These are phyloP conservation scores for Eucalyptus pauciflora DNA, from an alignment of 345 rosid genomes.

Conservation along the genomic window DNA sequence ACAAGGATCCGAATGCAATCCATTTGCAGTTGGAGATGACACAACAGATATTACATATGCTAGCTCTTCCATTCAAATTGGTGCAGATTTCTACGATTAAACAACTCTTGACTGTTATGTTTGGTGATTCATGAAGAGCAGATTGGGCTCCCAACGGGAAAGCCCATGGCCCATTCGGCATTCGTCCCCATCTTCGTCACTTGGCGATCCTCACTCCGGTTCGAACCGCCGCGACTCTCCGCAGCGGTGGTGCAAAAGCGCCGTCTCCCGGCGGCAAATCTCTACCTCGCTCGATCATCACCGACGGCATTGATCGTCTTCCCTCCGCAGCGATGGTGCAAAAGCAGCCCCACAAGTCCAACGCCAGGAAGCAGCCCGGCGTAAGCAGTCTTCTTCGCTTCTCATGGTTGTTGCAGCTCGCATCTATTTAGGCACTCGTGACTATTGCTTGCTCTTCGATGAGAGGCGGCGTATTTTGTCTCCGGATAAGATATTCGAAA, in stretches of 20 bases:
- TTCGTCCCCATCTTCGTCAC: neutral
- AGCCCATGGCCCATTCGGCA: neutral
- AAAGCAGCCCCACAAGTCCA: conserved; percentile 52
- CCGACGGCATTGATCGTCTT: too few species aligned
- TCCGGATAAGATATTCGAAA: neutral
- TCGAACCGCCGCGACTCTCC: neutral
- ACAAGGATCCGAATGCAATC: neutral
- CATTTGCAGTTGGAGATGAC: neutral
- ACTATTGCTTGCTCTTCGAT: neutral
- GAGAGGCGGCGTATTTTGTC: neutral
- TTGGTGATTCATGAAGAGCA: neutral
- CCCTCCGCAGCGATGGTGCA: conserved; percentile 38
- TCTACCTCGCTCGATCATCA: neutral
- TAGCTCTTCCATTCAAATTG: neutral
- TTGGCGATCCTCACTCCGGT: neutral
- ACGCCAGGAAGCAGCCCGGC: conserved; percentile 40
- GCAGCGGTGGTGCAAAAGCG: neutral
- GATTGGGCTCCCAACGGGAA: neutral
- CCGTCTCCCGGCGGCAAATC: neutral
- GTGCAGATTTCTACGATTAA: too few species aligned
- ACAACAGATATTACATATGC: neutral
- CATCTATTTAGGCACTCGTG: neutral
- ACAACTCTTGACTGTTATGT: neutral
- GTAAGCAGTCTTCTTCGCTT: conserved; percentile 13
- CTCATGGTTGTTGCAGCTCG: neutral